Base-by-base conservation (phyloP, 1,284 basidiomycete species). In the Volvariella volvacea region DNA sequence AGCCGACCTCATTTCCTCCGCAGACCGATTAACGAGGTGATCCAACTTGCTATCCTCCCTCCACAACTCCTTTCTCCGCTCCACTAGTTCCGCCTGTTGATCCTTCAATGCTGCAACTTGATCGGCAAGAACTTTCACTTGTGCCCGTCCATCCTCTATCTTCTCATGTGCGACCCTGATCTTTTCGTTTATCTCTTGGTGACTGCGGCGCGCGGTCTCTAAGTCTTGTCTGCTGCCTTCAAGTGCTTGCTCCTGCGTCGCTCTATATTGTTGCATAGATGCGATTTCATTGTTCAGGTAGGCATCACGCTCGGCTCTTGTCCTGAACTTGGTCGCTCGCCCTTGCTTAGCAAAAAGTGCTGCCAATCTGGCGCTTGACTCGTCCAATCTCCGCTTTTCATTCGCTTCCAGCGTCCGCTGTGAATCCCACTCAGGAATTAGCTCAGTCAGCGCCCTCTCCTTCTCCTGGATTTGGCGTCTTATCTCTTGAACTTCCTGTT, bases 21-120 rank as follows among this genome's bases (percentile, higher is more conserved):
- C 73, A 1, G 91, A 92, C 49, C 88, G 80, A 22, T 75, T 74
- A 1, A 89, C 80, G 16, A 84, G 73, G 48, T 85, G 86, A 47
- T 86, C 80, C 22, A 96, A 67, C 64, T 91, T 94, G 1, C 90
- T 84, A 53, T 98, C 93, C 61, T 97, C 92, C 55, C 94, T 80
- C 95, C 96, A 98, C 20, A 94, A 65, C 48, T 94, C 92, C 73
- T 95, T 98, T 57, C 88, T 71, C 65, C 78, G 76, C 65, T 97
- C 93, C 37, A 69, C 76, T 55, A 89, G 67, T 48, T 80, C 83
- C 30, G 75, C 75, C 49, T 88, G 78, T 54, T 88, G 70, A 47
- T 87, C 84, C 63, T 83, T 90, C 47, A 91, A 64, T 47, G 65
- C 62, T 1, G 72, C 67, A 36, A 88, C 71, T 49, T 85, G 76